Evolutionary conservation across 148 eudicot species (phyloP).

Genomic region (Vaccinium myrtillus): DNA sequence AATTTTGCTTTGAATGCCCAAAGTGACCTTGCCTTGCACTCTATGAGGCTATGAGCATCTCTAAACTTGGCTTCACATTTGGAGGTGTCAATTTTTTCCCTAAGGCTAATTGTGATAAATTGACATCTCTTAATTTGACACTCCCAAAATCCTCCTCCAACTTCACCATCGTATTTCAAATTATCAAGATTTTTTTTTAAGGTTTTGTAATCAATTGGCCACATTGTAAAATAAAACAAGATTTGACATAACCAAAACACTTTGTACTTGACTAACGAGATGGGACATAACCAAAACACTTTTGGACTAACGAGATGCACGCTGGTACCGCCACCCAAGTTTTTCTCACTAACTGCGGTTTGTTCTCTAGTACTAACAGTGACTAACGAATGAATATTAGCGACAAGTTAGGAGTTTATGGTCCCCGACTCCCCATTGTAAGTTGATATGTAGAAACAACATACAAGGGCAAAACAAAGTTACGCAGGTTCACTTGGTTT

Average conservation of each 20-base stretch:
- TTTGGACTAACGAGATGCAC: no score
- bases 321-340: no score
- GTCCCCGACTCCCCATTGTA: slow-evolving; percentile 24
- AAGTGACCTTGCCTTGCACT: not conserved
- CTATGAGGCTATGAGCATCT: not conserved
- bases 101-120: not conserved
- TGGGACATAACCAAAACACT: no score
- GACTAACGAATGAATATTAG: slow-evolving; percentile 22
- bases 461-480: not conserved
- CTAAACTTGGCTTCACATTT: not conserved
- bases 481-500: not conserved
- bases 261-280: no score
- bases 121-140: no score
- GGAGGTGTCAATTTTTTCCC: not conserved
- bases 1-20: not conserved
- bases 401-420: slow-evolving; percentile 29
- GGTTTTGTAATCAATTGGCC: no score
- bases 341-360: not conserved
- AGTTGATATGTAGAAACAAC: not conserved
- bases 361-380: slow-evolving; percentile 12
- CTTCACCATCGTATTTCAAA: not conserved
- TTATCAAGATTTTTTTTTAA: no score
- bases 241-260: not conserved
- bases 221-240: no score
- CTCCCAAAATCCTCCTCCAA: no score